A percentile compares a stretch with the other conserved stretches of the same genome.
Evolutionary conservation across 495 filamentous ascomycete genomes (phyloP).

Genomic region (Hypoxylon lienhwacheense): DNA sequence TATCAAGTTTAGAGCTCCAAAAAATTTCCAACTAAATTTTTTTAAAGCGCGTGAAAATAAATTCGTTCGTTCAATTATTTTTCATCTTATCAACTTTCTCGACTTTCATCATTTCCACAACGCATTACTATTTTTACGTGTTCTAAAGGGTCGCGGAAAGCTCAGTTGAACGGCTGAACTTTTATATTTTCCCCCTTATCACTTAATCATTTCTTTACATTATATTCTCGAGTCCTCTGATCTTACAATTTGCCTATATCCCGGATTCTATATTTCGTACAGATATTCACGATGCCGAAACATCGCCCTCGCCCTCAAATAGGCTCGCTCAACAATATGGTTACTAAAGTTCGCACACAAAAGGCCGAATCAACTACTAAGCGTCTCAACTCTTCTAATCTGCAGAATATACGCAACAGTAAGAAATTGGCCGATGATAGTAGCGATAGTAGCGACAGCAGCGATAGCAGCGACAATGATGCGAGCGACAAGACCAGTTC

Average conservation of each 20-base stretch:
- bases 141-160: no score
- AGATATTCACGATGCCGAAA: constrained; percentile 20
- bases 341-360: constrained; percentile 8
- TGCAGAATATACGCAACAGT: constrained; percentile 27
- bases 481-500: constrained; percentile 20
- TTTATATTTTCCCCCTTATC: background rate
- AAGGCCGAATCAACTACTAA: constrained; percentile 13
- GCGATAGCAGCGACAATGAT: constrained; percentile 24
- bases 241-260: no score
- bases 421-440: constrained; percentile 24
- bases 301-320: constrained; percentile 9
- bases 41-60: constrained; percentile 9
- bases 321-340: constrained; percentile 15
- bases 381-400: constrained; percentile 3
- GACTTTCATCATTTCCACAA: background rate
- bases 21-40: constrained; percentile 29
- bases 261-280: background rate
- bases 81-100: background rate
- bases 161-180: no score
- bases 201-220: background rate
- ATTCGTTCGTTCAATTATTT: constrained; percentile 19
- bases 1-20: constrained; percentile 15
- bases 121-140: background rate
- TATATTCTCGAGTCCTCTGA: background rate
- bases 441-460: constrained; percentile 28